A percentile compares a stretch with the other conserved stretches of the same genome.
phyloP scores from a whole-genome alignment of 2,329 filamentous ascomycete genomes.

The Aureobasidium zeae region DNA sequence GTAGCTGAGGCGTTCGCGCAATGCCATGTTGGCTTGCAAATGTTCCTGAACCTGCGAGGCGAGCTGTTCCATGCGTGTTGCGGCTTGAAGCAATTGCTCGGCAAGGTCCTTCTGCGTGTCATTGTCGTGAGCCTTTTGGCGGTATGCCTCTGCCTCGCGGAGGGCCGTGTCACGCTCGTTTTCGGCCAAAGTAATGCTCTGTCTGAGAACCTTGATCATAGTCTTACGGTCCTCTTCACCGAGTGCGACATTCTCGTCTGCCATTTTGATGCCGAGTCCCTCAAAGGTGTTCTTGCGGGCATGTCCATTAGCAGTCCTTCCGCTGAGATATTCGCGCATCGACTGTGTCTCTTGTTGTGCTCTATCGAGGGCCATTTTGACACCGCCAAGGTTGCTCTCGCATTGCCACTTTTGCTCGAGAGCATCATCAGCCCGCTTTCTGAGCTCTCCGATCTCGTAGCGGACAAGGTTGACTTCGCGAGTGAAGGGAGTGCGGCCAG shows the following conservation, averaged over 20 bases:
- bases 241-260: conserved; percentile 14
- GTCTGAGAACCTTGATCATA: conserved; percentile 57
- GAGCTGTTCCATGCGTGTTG: conserved; percentile 68
- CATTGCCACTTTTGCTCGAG: conserved; percentile 94
- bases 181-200: conserved; percentile 58
- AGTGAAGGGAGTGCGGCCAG: conserved; percentile 70
- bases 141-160: conserved; percentile 54
- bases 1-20: conserved; percentile 67
- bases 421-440: conserved; percentile 83
- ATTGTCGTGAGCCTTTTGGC: conserved; percentile 51
- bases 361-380: conserved; percentile 95
- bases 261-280: conserved; percentile 18
- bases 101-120: conserved; percentile 56
- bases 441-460: conserved; percentile 73
- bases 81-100: conserved; percentile 61
- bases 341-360: conserved; percentile 86
- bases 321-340: conserved; percentile 54
- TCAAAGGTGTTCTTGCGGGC: conserved; percentile 1
- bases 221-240: conserved; percentile 35
- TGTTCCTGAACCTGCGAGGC: conserved; percentile 71
- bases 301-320: conserved; percentile 1
- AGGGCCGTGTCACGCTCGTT: conserved; percentile 64
- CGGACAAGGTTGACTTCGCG: conserved; percentile 71
- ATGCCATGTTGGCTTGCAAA: conserved; percentile 63
- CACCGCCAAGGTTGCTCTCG: conserved; percentile 75